Base-by-base conservation (phyloP, 1,284 basidiomycete genomes). In the Sparassis latifolia region DNA sequence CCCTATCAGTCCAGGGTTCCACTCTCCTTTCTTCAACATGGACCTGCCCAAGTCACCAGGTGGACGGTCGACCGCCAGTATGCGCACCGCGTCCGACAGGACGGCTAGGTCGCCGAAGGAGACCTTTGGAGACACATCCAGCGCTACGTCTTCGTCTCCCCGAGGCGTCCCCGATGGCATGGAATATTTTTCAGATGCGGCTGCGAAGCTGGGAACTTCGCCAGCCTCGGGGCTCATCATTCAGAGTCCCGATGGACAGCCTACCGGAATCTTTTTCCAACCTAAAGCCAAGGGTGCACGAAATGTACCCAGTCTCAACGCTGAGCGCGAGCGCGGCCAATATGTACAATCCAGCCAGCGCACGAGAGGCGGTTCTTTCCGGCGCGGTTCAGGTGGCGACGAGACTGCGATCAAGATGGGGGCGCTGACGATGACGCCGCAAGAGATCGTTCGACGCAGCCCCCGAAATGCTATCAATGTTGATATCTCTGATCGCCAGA, bases 181-280 rank as follows among this genome's bases (percentile, higher is more conserved):
- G 39, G 92, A 95, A 59, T 98, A 97, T 69, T 97, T 98, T 62
- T 82, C 89, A 3, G 82, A 87, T 54, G 77, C 84, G 2, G 82
- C 81, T 7, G 74, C 80, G 48, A 84, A 86, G 60, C 76, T 89
- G 5, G 85, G 88, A 4, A 74, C 80, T 3, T 87, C 89, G 0
- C 87, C 89, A 0, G 88, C 89, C 2, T 87, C 89, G 2, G 96
- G 96, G 0, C 78, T 97, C 27, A 79, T 98, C 42, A 87, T 99
- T 47, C 92, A 95, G 57, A 91, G 86, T 62, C 91, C 92, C 0
- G 92, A 97, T 63, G 96, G 96, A 0, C 84, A 93, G 55, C 90
- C 93, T 0, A 83, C 92, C 27, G 95, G 93, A 4, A 95, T 99
- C 56, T 92, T 94, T 70, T 99, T 99, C 69, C 89, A 95, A 58